Evolutionary conservation across 768 basidiomycete genomes (phyloP).

Genomic region (Rossbeevera mucosa): DNA sequence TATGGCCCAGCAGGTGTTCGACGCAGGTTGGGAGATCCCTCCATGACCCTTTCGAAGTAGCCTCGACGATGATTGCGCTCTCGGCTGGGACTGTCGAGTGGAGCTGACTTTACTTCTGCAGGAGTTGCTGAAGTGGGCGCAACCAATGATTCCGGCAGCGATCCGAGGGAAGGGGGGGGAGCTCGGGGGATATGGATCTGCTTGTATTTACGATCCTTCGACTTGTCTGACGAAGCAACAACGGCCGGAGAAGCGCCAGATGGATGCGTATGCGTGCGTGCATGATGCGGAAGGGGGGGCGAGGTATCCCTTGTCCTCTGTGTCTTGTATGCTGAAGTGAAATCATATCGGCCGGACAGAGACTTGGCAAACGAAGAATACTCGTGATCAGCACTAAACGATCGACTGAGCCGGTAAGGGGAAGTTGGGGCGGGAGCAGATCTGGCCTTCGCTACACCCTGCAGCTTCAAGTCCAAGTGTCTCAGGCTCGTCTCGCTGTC

Average conservation of each 20-base stretch:
- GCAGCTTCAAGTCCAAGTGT: constrained; percentile 62
- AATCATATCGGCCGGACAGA: constrained; percentile 55
- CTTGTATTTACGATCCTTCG: constrained; percentile 1
- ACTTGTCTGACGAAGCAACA: constrained; percentile 36
- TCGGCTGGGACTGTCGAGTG: constrained; percentile 10
- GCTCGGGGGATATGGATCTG: neutral
- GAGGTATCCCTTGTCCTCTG: constrained; percentile 21
- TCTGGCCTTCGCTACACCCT: constrained; percentile 49
- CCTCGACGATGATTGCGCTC: constrained; percentile 55
- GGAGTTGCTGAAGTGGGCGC: constrained; percentile 7
- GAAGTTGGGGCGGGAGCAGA: constrained; percentile 16
- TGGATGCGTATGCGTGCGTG: constrained; percentile 49
- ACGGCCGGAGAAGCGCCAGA: constrained; percentile 36
- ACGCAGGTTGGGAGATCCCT: constrained; percentile 32
- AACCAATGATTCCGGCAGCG: constrained; percentile 13
- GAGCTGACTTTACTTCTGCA: constrained; percentile 8
- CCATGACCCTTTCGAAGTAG: constrained; percentile 44
- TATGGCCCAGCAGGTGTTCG: constrained; percentile 47
- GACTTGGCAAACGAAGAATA: constrained; percentile 31
- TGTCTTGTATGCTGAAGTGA: constrained; percentile 46
- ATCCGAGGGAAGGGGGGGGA: constrained; percentile 20
- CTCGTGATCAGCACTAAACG: constrained; percentile 29
- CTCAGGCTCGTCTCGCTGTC: constrained; percentile 45
- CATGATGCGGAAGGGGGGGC: constrained; percentile 17
- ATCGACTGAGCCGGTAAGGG: constrained; percentile 14